These are phyloP conservation scores for Hypoxylon sp. DNA, from an alignment of 2,329 filamentous ascomycete species.

Conservation along the genomic window DNA sequence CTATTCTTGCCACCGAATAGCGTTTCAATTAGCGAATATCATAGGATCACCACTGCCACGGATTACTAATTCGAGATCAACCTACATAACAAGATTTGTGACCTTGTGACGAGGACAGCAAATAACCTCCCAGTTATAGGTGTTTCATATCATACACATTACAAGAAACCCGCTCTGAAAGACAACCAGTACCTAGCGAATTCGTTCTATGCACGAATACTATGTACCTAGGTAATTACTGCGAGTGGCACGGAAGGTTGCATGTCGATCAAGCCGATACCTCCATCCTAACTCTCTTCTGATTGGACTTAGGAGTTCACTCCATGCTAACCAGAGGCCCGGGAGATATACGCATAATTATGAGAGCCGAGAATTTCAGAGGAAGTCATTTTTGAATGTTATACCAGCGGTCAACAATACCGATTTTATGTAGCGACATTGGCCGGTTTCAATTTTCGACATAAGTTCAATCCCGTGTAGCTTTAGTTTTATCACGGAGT, in stretches of 20 bases:
- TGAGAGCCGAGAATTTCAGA: no score
- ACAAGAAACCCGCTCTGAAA: not conserved
- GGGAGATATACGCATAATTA: not conserved
- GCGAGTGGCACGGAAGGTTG: slow-evolving; percentile 8
- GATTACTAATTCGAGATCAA: not conserved
- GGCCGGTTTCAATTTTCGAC: not conserved
- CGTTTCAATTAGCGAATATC: not conserved
- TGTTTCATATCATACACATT: not conserved
- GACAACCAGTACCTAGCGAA: not conserved
- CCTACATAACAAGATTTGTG: not conserved
- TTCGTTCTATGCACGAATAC: slow-evolving; percentile 1
- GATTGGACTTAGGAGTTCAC: slow-evolving; percentile 28
- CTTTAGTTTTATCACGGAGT: not conserved
- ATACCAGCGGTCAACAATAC: not conserved
- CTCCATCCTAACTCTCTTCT: slow-evolving; percentile 15
- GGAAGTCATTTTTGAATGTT: no score
- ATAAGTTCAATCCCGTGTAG: not conserved
- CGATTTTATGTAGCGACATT: not conserved
- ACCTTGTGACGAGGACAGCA: not conserved
- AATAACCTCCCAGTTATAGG: not conserved
- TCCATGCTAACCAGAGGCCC: slow-evolving; percentile 16
- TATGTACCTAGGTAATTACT: slow-evolving; percentile 8
- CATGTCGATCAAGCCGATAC: slow-evolving; percentile 29
- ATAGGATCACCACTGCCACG: not conserved
- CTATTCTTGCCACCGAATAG: not conserved